Base-by-base conservation (phyloP, 192 early-diverging fungal genomes). In the Mortierella alpina region DNA sequence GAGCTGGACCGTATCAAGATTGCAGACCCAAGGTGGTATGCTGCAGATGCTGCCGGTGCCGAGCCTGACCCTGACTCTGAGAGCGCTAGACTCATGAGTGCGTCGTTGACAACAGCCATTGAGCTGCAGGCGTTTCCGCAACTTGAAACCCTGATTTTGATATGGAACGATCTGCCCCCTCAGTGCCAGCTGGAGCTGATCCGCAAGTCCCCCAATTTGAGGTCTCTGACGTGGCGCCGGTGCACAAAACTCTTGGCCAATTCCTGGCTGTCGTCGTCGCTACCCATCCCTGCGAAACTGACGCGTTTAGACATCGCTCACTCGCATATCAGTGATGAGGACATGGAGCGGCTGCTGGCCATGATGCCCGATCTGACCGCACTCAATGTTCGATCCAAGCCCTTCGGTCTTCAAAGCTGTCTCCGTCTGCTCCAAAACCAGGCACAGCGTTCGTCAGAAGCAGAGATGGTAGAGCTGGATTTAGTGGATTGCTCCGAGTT, bases 121-220 rank as follows among this genome's bases (percentile, higher is more conserved):
- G 42, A 18, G 15, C 55, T 57, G 52, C 20, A 18, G 7, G 9
- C 42, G 5, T 57, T 57, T 50, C 49, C 7, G 41, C 44, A 41
- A 2, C 63, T 73, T 40, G 55, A 73, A n/a, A 15, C 52, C 17
- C 31, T 73, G 71, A 57, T 41, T 39, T 23, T 73, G 45, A 49
- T 73, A 23, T 73, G 71, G 71, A 73, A 73, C 40, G 71, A 73
- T 51, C 55, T 73, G 2, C 71, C 71, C 31, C 62, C 61, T 1
- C 17, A 22, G 5, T 65, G 52, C 17, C 71, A 73, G 7, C 47
- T 65, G 11, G 55, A 65, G 5, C 39, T 73, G 14, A 54, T 73
- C 40, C 61, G 71, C 39, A 56, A 65, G 31, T 56, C 62, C 4
- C 63, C 71, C 12, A 65, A 58, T 15, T 55, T 73, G 10, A 59